phyloP scores from a whole-genome alignment of 805 yeast genomes.

The Metschnikowia borealis region DNA sequence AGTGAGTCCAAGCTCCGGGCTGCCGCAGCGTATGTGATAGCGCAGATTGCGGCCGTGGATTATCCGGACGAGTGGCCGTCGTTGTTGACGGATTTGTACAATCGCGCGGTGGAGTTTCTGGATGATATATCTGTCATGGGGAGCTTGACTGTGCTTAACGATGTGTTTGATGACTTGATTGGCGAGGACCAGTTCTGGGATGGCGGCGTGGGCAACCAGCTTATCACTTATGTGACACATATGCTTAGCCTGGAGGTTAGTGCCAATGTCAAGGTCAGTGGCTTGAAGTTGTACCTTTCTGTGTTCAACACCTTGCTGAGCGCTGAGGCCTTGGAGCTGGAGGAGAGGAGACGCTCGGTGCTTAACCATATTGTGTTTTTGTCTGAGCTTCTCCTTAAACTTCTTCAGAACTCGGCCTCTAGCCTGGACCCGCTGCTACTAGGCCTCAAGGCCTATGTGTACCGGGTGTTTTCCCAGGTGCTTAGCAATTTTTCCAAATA shows the following conservation, averaged over 20 bases:
- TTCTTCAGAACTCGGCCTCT: conserved; percentile 1
- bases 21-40: conserved; percentile 68
- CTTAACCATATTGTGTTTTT: conserved; percentile 20
- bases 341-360: conserved; percentile 35
- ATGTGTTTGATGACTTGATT: conserved; percentile 79
- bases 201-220: conserved; percentile 57
- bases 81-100: conserved; percentile 48
- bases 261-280: conserved; percentile 42
- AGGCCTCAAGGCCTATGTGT: conserved; percentile 25
- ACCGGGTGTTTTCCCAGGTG: conserved; percentile 22
- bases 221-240: conserved; percentile 47
- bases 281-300: conserved; percentile 49
- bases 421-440: conserved; percentile 15
- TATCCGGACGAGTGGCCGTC: conserved; percentile 96
- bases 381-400: conserved; percentile 5
- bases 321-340: conserved; percentile 42
- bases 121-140: conserved; percentile 43
- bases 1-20: conserved; percentile 58
- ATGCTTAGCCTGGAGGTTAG: conserved; percentile 30
- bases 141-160: conserved; percentile 59
- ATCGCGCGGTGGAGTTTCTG: conserved; percentile 28
- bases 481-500: conserved; percentile 28
- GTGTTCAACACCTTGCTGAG: conserved; percentile 51
- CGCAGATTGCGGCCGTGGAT: conserved; percentile 83
- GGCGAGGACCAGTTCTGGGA: conserved; percentile 84